phyloP scores from a whole-genome alignment of 495 filamentous ascomycete genomes.

The Lophium mytilinum region DNA sequence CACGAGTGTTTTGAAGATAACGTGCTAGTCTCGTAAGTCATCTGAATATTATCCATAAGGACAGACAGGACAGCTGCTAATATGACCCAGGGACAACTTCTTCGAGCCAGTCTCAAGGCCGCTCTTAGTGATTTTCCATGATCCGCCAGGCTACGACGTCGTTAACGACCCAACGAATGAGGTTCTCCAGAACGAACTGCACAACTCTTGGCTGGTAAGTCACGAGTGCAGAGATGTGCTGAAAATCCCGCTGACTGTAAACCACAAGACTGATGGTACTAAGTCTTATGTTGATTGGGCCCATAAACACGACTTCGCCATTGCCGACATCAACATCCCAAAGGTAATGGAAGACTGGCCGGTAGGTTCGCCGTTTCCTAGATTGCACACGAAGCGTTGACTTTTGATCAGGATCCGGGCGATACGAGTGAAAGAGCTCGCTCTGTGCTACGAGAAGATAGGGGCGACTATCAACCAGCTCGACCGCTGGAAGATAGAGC shows the following conservation, averaged over 20 bases:
- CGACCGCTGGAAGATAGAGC: not conserved
- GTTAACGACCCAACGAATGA: slow-evolving; percentile 61
- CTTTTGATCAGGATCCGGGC: too few relatives aligned
- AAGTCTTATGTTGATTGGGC: slow-evolving; percentile 80
- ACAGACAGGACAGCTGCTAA: not conserved
- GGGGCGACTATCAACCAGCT: too few relatives aligned
- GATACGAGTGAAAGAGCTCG: too few relatives aligned
- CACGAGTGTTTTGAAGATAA: slow-evolving; percentile 80
- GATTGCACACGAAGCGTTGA: too few relatives aligned
- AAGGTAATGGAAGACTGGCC: slow-evolving; percentile 53
- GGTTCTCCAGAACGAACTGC: slow-evolving; percentile 48
- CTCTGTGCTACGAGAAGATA: too few relatives aligned
- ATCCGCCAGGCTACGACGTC: slow-evolving; percentile 60
- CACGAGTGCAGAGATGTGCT: slow-evolving; percentile 30
- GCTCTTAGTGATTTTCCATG: slow-evolving; percentile 67
- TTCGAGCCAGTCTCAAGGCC: slow-evolving; percentile 36
- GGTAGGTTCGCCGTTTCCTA: slow-evolving; percentile 27
- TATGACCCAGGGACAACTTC: slow-evolving; percentile 44
- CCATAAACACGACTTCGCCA: slow-evolving; percentile 57
- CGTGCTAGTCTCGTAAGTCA: slow-evolving; percentile 69
- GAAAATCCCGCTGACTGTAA: slow-evolving; percentile 34
- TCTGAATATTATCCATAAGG: not conserved
- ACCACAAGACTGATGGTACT: slow-evolving; percentile 62
- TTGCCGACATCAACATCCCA: slow-evolving; percentile 87
- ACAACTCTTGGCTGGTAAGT: slow-evolving; percentile 82